phyloP scores from a whole-genome alignment of 1,284 basidiomycete genomes.

The Neonothopanus nambi region DNA sequence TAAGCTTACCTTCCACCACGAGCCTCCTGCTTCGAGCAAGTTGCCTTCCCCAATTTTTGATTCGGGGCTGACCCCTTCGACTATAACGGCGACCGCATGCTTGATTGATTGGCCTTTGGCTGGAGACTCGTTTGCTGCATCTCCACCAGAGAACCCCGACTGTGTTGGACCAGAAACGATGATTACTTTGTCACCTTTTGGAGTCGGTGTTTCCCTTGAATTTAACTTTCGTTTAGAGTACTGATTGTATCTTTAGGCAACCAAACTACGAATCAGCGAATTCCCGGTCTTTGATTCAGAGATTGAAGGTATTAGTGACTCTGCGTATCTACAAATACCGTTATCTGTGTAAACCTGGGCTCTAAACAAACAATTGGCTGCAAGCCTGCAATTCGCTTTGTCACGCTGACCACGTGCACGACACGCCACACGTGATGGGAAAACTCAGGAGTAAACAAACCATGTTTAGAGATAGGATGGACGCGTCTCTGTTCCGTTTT shows the following conservation, averaged over 20 bases:
- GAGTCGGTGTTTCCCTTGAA: slow-evolving; percentile 24
- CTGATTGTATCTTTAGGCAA: slow-evolving; percentile 31
- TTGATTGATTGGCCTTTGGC: slow-evolving; percentile 38
- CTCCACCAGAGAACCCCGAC: slow-evolving; percentile 34
- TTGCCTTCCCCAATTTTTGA: slow-evolving; percentile 43
- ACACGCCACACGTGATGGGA: slow-evolving; percentile 1
- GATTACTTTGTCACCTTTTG: slow-evolving; percentile 40
- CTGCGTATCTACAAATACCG: not conserved
- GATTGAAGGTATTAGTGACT: not conserved
- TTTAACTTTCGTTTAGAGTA: not conserved
- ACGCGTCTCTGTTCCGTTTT: slow-evolving; percentile 5
- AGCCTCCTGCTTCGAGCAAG: slow-evolving; percentile 27
- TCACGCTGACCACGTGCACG: not conserved
- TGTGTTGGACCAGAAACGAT: slow-evolving; percentile 32
- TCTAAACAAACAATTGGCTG: too few relatives aligned
- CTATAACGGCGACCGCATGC: slow-evolving; percentile 39
- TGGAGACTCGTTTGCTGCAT: slow-evolving; percentile 37
- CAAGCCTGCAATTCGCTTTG: too few relatives aligned
- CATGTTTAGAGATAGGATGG: not conserved
- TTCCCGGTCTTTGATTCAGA: slow-evolving; percentile 28
- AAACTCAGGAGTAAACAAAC: slow-evolving; percentile 3
- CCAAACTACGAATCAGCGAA: slow-evolving; percentile 42
- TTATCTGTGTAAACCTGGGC: not conserved
- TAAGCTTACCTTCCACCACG: slow-evolving; percentile 36
- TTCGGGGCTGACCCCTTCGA: slow-evolving; percentile 37